phyloP scores from a whole-genome alignment of 2,329 filamentous ascomycete genomes.

The Diplodia intermedia region DNA sequence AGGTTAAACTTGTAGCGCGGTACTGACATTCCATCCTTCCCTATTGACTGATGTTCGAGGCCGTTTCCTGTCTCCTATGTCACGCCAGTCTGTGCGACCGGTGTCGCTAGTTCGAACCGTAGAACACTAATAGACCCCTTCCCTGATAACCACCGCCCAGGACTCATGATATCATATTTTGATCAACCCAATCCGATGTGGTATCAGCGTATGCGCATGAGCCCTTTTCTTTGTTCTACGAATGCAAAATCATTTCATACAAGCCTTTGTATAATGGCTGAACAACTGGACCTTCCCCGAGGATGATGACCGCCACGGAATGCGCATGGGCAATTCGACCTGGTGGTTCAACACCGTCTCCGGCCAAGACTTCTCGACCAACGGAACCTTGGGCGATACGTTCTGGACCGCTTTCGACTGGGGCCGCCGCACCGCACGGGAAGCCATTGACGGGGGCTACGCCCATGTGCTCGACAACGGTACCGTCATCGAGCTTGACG shows the following conservation, averaged over 20 bases:
- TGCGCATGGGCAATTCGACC: background rate
- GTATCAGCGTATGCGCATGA: too few species aligned
- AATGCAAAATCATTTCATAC: too few species aligned
- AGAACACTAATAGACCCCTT: background rate
- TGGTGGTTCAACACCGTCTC: slow-evolving; percentile 5
- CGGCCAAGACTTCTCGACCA: background rate
- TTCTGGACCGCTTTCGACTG: background rate
- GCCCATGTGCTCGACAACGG: background rate
- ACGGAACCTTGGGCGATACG: background rate
- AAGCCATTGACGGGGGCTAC: background rate
- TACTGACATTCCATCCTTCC: background rate
- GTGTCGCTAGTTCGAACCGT: background rate
- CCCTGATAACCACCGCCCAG: background rate
- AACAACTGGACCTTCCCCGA: background rate
- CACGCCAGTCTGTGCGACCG: background rate
- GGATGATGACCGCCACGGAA: background rate
- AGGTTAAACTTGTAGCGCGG: background rate
- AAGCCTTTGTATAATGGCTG: background rate
- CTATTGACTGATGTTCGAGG: background rate
- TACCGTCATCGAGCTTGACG: too few species aligned
- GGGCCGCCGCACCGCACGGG: background rate
- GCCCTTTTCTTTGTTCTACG: too few species aligned
- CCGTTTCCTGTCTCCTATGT: background rate
- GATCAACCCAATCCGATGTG: too few species aligned
- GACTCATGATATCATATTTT: background rate